A percentile compares a stretch with the other conserved stretches of the same genome.
Conservation (phyloP, 2,329 filamentous ascomycete species). For the Botryosphaeria dothidea region DNA sequence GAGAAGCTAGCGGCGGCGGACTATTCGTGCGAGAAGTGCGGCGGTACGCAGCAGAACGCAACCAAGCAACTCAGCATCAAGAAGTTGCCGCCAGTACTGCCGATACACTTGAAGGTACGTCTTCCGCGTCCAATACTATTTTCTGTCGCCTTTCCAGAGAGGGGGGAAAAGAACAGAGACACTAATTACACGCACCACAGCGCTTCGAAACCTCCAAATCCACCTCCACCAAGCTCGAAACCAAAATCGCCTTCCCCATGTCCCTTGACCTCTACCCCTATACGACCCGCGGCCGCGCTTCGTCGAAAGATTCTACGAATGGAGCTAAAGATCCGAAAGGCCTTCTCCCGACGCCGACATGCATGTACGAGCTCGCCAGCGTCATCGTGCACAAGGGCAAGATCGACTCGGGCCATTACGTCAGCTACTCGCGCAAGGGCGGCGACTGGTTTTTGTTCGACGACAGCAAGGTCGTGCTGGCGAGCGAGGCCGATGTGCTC, state of each 20-base stretch:
- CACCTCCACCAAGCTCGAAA: conserved; percentile 82
- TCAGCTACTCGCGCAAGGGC: conserved; percentile 82
- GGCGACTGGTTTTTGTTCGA: conserved; percentile 95
- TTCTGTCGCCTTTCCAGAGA: too few species aligned
- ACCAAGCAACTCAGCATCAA: conserved; percentile 83
- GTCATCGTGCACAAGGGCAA: conserved; percentile 93
- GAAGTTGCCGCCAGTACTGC: conserved; percentile 81
- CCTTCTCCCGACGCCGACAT: conserved; percentile 46
- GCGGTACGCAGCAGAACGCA: conserved; percentile 70
- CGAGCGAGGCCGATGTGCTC: conserved; percentile 81
- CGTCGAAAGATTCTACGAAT: conserved; percentile 24
- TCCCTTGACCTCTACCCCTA: conserved; percentile 90
- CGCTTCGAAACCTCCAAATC: conserved; percentile 76
- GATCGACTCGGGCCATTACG: conserved; percentile 89
- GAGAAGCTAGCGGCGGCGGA: conserved; percentile 76
- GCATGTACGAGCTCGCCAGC: conserved; percentile 82
- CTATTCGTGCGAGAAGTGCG: conserved; percentile 83
- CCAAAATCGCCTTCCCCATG: conserved; percentile 80
- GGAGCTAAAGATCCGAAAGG: conserved; percentile 27
- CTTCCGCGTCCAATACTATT: too few species aligned
- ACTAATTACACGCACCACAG: too few species aligned
- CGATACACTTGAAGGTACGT: conserved; percentile 85
- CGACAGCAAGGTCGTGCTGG: conserved; percentile 86
- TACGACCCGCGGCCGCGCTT: conserved; percentile 61
- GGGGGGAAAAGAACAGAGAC: too few species aligned